Evolutionary conservation across 805 yeast genomes (phyloP).

Genomic region (Spathaspora girioi): DNA sequence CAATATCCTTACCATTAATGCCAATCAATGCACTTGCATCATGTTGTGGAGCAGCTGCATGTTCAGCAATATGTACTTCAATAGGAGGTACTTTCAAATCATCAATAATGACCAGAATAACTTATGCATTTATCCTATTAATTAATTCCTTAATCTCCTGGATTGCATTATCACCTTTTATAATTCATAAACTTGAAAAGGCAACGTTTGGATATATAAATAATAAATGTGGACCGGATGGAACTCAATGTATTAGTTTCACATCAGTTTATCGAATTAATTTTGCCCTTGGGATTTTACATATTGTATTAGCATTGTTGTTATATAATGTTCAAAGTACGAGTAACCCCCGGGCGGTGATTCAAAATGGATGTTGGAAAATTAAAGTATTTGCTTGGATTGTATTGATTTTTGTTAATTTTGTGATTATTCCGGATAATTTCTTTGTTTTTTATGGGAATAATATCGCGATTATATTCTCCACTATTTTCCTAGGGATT

Average conservation of each 20-base stretch:
- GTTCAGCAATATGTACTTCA: slow-evolving; percentile 56
- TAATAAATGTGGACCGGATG: slow-evolving; percentile 65
- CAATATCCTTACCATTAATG: slow-evolving; percentile 69
- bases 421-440: slow-evolving; percentile 72
- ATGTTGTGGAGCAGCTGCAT: slow-evolving; percentile 75
- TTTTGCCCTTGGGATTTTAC: slow-evolving; percentile 81
- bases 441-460: slow-evolving; percentile 91
- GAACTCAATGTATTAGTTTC: slow-evolving; percentile 80
- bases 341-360: slow-evolving; percentile 67
- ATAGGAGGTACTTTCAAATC: slow-evolving; percentile 64
- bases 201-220: slow-evolving; percentile 68
- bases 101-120: slow-evolving; percentile 77
- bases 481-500: slow-evolving; percentile 80
- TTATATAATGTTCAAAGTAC: slow-evolving; percentile 76
- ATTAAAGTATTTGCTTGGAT: slow-evolving; percentile 63
- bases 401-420: slow-evolving; percentile 55
- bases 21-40: slow-evolving; percentile 58
- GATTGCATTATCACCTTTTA: slow-evolving; percentile 84
- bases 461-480: slow-evolving; percentile 77
- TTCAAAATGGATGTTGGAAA: slow-evolving; percentile 94
- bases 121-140: slow-evolving; percentile 77
- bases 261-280: slow-evolving; percentile 91
- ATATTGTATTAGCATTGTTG: slow-evolving; percentile 62
- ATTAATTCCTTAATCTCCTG: slow-evolving; percentile 83
- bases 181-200: slow-evolving; percentile 67